Conservation (phyloP, 169 alveolate species). For the Blepharisma undulans region DNA sequence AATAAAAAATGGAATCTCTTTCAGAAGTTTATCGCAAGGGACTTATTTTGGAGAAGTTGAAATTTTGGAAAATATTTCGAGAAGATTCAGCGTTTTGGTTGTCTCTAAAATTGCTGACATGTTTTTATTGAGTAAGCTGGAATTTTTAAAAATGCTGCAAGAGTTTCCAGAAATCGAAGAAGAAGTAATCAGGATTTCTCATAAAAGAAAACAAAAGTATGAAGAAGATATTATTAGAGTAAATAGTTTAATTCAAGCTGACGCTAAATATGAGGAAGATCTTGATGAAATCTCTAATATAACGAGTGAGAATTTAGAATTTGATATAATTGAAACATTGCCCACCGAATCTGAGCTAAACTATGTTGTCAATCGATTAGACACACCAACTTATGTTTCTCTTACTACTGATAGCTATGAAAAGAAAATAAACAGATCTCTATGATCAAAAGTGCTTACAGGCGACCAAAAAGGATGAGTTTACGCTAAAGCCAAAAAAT, state of each 20-base stretch:
- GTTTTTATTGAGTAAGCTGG: neutral
- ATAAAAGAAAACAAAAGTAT: neutral
- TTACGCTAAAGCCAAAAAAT: neutral
- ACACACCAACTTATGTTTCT: neutral
- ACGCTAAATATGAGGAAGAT: neutral
- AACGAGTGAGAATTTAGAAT: neutral
- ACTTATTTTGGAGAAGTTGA: conserved; percentile 49
- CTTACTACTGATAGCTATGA: neutral
- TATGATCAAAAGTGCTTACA: neutral
- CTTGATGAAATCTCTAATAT: neutral
- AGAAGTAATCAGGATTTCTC: neutral
- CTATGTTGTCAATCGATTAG: neutral
- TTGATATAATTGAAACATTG: neutral
- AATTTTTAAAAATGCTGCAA: neutral
- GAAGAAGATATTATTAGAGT: neutral
- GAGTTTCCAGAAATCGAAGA: neutral
- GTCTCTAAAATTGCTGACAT: conserved; percentile 25
- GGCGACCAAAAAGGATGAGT: neutral
- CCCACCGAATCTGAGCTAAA: neutral
- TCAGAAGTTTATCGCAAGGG: conserved; percentile 22
- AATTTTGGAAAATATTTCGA: conserved; percentile 29
- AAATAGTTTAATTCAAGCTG: neutral
- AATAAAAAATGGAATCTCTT: too few species aligned
- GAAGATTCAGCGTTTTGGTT: conserved; percentile 33
- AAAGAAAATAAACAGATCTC: neutral